Evolutionary conservation across 1,284 basidiomycete species (phyloP).

Genomic region (Pseudozyma sp.): DNA sequence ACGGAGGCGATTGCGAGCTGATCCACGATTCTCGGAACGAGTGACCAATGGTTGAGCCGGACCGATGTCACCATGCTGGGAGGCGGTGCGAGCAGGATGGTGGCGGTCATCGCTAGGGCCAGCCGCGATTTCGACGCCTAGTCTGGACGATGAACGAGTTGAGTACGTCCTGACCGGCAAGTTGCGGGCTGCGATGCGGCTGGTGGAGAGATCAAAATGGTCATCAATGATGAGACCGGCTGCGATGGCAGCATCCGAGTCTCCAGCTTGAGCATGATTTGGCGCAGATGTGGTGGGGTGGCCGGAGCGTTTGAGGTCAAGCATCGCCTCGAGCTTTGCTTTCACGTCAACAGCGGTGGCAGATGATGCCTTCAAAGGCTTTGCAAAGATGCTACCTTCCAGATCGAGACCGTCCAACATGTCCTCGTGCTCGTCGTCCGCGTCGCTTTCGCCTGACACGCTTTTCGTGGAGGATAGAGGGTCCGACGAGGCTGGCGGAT

Average conservation of each 20-base stretch:
- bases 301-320: constrained; percentile 43
- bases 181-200: constrained; percentile 40
- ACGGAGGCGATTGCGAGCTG: constrained; percentile 26
- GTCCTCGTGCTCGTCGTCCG: constrained; percentile 57
- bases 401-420: constrained; percentile 52
- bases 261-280: constrained; percentile 8
- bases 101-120: constrained; percentile 7
- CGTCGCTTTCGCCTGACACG: constrained; percentile 47
- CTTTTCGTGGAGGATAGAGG: constrained; percentile 24
- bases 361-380: not conserved
- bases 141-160: not conserved
- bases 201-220: constrained; percentile 57
- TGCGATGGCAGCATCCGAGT: constrained; percentile 49
- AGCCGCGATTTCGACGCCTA: constrained; percentile 1
- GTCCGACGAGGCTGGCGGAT: constrained; percentile 14
- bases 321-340: constrained; percentile 50
- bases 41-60: not conserved
- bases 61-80: constrained; percentile 10
- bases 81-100: constrained; percentile 20
- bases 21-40: constrained; percentile 23
- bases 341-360: constrained; percentile 14
- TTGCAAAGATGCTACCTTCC: constrained; percentile 50
- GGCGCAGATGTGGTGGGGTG: not conserved
- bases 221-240: constrained; percentile 59
- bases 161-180: constrained; percentile 10